Conservation (phyloP, 2,329 filamentous ascomycete species). For the Cladosporium phlei region DNA sequence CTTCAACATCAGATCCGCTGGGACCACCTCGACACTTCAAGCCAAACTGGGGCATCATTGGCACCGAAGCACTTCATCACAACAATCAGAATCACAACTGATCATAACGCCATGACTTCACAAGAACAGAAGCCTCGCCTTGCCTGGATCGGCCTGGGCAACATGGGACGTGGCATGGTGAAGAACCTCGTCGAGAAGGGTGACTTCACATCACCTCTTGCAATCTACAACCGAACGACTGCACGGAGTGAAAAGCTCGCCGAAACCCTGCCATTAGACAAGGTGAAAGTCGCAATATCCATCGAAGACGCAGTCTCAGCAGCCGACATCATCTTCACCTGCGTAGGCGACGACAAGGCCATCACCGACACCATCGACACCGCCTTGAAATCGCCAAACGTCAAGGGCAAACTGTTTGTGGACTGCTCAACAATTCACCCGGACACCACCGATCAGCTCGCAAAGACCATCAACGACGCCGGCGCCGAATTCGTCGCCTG, state of each 20-base stretch:
- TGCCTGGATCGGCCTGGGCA: conserved; percentile 78
- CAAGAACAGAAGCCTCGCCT: too few species aligned
- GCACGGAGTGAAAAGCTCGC: conserved; percentile 62
- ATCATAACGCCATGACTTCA: too few species aligned
- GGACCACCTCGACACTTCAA: too few species aligned
- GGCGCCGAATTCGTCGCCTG: conserved; percentile 72
- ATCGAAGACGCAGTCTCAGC: conserved; percentile 62
- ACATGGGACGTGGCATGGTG: conserved; percentile 82
- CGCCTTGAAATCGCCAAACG: conserved; percentile 50
- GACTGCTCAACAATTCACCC: conserved; percentile 88
- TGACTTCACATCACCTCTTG: conserved; percentile 62
- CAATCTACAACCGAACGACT: conserved; percentile 75
- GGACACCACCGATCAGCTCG: conserved; percentile 66
- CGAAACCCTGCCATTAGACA: conserved; percentile 54
- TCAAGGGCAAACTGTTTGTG: conserved; percentile 77
- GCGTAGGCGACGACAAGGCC: conserved; percentile 59
- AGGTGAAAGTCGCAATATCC: conserved; percentile 59
- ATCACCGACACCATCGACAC: conserved; percentile 11
- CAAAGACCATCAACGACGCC: conserved; percentile 51
- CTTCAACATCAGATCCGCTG: too few species aligned
- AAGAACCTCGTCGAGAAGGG: conserved; percentile 79
- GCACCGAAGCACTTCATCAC: too few species aligned
- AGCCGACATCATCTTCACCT: conserved; percentile 77
- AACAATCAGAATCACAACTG: too few species aligned
- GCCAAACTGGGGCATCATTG: too few species aligned